Evolutionary conservation across 2,329 filamentous ascomycete genomes (phyloP).

Genomic region (Phyllachora maydis): DNA sequence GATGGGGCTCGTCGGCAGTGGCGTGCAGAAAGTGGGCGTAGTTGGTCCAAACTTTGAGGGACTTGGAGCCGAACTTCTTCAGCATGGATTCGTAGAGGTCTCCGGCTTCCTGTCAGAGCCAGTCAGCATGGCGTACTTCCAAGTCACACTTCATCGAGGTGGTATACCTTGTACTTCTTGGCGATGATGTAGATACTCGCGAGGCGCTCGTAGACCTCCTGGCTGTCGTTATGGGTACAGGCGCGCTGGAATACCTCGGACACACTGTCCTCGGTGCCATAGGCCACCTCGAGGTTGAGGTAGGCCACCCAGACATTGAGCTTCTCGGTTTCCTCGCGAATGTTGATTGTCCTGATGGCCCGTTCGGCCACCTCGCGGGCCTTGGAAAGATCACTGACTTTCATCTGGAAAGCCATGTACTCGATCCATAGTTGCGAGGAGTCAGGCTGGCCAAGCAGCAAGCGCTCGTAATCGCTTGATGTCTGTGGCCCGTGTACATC

Average conservation of each 20-base stretch:
- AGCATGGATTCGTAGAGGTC: conserved; percentile 67
- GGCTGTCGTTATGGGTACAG: conserved; percentile 81
- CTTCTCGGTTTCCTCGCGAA: conserved; percentile 80
- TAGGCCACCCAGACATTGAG: conserved; percentile 89
- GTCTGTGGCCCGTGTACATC: conserved; percentile 78
- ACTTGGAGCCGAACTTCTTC: conserved; percentile 73
- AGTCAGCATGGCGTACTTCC: neutral
- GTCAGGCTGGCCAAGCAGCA: conserved; percentile 80
- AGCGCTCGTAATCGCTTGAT: conserved; percentile 78
- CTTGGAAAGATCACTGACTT: conserved; percentile 72
- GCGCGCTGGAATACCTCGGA: conserved; percentile 81
- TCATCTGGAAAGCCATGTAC: conserved; percentile 98
- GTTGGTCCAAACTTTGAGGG: conserved; percentile 74
- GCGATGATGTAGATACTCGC: conserved; percentile 92
- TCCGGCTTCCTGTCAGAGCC: conserved; percentile 51
- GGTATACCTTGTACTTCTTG: conserved; percentile 56
- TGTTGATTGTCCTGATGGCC: conserved; percentile 77
- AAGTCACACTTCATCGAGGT: neutral
- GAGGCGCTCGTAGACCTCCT: conserved; percentile 75
- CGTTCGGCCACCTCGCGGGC: conserved; percentile 80
- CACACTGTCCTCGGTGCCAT: conserved; percentile 63
- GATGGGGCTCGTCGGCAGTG: conserved; percentile 45
- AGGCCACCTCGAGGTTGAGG: conserved; percentile 84
- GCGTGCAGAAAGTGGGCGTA: conserved; percentile 87
- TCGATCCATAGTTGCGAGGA: conserved; percentile 87